phyloP scores from a whole-genome alignment of 805 yeast genomes.

The Candida ponderosae region DNA sequence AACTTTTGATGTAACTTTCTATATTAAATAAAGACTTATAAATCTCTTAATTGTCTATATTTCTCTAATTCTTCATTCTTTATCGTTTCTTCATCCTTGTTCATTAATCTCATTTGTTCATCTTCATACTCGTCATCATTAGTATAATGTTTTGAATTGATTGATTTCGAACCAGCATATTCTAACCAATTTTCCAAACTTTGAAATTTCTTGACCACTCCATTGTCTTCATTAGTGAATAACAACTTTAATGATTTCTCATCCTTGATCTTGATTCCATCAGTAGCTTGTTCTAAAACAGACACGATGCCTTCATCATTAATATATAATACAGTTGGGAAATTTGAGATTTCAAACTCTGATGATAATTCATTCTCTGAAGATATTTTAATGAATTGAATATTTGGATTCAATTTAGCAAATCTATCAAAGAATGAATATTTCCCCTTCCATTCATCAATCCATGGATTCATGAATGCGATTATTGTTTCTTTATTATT shows the following conservation, averaged over 20 bases:
- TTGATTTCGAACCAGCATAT: constrained; percentile 14
- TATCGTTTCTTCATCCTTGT: not conserved
- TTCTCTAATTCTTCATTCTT: constrained; percentile 7
- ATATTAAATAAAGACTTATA: no score
- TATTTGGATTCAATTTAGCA: constrained; percentile 15
- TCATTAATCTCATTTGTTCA: constrained; percentile 11
- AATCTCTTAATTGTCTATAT: constrained; percentile 14
- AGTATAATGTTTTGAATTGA: constrained; percentile 16
- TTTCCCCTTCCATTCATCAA: constrained; percentile 23
- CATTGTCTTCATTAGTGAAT: no score
- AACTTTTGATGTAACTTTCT: no score
- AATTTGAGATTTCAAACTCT: constrained; percentile 19
- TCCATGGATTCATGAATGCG: constrained; percentile 30
- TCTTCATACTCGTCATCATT: constrained; percentile 6
- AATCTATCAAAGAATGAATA: constrained; percentile 24
- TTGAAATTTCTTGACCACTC: constrained; percentile 4
- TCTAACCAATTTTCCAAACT: constrained; percentile 7
- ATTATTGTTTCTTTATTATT: constrained; percentile 17
- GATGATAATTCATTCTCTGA: constrained; percentile 20
- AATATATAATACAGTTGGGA: constrained; percentile 24
- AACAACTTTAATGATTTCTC: no score
- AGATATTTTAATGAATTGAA: constrained; percentile 26
- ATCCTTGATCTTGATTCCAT: no score
- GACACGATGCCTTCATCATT: constrained; percentile 9
- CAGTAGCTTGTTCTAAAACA: constrained; percentile 2